Evolutionary conservation across 495 filamentous ascomycete genomes (phyloP), one percentile per base, ranked within the genome.

Genomic region (Tuber indicum): DNA sequence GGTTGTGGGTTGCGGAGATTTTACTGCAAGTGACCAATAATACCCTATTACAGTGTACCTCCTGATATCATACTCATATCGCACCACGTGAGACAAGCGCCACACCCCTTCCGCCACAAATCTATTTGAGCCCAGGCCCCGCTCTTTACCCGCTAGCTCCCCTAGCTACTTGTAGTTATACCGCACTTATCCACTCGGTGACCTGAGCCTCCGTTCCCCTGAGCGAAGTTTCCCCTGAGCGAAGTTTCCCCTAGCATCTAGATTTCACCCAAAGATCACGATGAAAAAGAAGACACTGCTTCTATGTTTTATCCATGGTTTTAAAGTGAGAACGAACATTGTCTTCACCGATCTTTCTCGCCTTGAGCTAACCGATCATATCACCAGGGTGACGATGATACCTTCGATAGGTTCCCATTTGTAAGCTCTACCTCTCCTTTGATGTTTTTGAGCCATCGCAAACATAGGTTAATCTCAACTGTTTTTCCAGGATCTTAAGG

Each of bases 281-380:
- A 89, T 84, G 74, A 97, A 93, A 92, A 93, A 91, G 86, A 97
- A 94, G 85, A 97, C 92, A 78, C 86, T 99, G 45, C 86, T 99
- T 17, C 86, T 99, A 73, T 93, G 92, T 83, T 98, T 97, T 85
- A 94, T 98, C 72, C 96, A 99, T 84, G 96, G 96, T 73, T 99
- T 99, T 89, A 97, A 98, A 90, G 94, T 95, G 85, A 72, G 58
- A 66, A 17, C 26, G 14, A 66, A 32, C 58, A 85, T 78, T 62
- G 47, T 39, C 19, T 47, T 47, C 23, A 26, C 19, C 26, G 41
- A 39, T 71, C 45, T 7, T 71, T 49, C 43, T 26, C 21, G 26
- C 41, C 16, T 49, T 32, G 42, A 75, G 72, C 45, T 70, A 79
- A 75, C 73, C 49, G 69, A 77, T 73, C 76, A 76, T 79, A 79